Evolutionary conservation across 176 grass and related monocot genomes (phyloP).

Genomic region (Echinochloa phyllopogon): DNA sequence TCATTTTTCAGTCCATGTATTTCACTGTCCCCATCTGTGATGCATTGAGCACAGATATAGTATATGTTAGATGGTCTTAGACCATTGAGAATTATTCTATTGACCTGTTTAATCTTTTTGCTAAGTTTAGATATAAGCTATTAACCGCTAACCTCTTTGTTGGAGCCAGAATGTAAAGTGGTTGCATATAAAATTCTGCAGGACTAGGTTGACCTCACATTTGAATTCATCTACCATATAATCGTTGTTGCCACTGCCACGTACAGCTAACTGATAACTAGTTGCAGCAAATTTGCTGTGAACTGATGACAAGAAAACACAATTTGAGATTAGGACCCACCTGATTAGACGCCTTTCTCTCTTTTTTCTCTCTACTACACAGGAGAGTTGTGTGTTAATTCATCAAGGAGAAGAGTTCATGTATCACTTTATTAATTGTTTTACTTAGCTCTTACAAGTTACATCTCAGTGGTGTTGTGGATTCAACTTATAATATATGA

Average conservation of each 20-base stretch:
- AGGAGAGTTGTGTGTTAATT: too few relatives aligned
- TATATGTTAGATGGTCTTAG: slow-evolving; percentile 5
- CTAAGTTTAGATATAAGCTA: background rate
- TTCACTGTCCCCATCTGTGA: background rate
- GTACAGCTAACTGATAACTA: background rate
- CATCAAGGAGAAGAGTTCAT: background rate
- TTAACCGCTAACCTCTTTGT: background rate
- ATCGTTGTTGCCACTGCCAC: background rate
- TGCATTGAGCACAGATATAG: background rate
- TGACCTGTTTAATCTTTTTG: background rate
- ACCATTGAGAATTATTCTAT: background rate
- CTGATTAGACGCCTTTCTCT: background rate
- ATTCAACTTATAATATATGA: slow-evolving; percentile 22
- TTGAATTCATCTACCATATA: slow-evolving; percentile 20
- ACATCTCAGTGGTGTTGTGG: slow-evolving; percentile 2
- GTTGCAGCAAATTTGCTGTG: background rate
- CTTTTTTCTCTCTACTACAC: too few relatives aligned
- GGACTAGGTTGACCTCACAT: background rate
- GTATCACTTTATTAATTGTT: background rate
- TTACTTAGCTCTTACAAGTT: background rate
- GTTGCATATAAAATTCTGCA: background rate
- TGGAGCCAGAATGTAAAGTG: background rate
- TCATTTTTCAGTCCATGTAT: slow-evolving; percentile 18
- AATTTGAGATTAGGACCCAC: slow-evolving; percentile 22
- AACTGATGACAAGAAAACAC: background rate